A percentile compares a stretch with the other conserved stretches of the same genome.
phyloP scores from a whole-genome alignment of 805 yeast species.

The Zygotorulaspora florentina region DNA sequence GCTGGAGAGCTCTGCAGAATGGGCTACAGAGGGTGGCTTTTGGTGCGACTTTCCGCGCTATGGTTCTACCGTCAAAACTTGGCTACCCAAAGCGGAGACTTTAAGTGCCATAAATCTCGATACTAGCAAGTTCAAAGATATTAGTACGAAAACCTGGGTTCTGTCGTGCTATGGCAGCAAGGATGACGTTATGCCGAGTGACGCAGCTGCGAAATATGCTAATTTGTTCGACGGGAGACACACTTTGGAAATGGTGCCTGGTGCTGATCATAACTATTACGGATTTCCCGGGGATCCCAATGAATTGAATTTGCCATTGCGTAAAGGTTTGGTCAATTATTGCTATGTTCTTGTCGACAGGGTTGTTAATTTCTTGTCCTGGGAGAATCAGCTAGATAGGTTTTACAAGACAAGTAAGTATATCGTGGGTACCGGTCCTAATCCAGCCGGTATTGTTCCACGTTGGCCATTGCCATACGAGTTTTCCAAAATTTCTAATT shows the following conservation, averaged over 20 bases:
- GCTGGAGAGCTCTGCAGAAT: slow-evolving; percentile 32
- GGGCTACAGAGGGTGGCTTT: slow-evolving; percentile 42
- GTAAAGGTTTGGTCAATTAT: slow-evolving; percentile 52
- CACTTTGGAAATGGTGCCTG: slow-evolving; percentile 50
- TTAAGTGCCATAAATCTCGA: slow-evolving; percentile 47
- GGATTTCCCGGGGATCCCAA: slow-evolving; percentile 43
- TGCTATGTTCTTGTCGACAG: slow-evolving; percentile 36
- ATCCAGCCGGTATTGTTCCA: slow-evolving; percentile 15
- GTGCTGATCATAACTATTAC: slow-evolving; percentile 80
- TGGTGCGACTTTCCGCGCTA: slow-evolving; percentile 42
- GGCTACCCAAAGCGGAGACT: slow-evolving; percentile 50
- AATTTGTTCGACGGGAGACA: slow-evolving; percentile 55
- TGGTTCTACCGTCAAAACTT: slow-evolving; percentile 44
- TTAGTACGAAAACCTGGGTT: slow-evolving; percentile 48
- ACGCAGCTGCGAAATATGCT: slow-evolving; percentile 58
- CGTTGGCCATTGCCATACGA: slow-evolving; percentile 26
- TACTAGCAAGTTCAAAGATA: slow-evolving; percentile 38
- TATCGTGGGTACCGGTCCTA: slow-evolving; percentile 10
- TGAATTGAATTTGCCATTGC: slow-evolving; percentile 41
- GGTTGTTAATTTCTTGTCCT: slow-evolving; percentile 30
- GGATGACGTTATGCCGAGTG: slow-evolving; percentile 62
- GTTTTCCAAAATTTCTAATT: slow-evolving; percentile 47
- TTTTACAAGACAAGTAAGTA: slow-evolving; percentile 37
- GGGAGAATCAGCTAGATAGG: slow-evolving; percentile 49
- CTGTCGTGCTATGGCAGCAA: slow-evolving; percentile 66